phyloP scores from a whole-genome alignment of 75 land plant genomes.

The Larix kaempferi region DNA sequence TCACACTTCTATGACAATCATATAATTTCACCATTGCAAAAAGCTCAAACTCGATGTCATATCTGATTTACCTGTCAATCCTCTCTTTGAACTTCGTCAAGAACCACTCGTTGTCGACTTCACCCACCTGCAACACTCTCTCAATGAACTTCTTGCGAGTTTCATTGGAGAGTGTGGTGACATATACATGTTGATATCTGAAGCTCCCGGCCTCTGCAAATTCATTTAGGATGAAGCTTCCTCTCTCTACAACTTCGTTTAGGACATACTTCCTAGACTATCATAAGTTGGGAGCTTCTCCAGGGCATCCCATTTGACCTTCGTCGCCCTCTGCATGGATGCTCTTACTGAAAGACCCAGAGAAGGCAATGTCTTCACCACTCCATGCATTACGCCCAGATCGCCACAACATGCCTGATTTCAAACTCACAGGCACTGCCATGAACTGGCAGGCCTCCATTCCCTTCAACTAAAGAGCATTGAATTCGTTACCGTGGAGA shows the following conservation, averaged over 20 bases:
- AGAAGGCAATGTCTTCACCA: no score
- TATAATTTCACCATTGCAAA: background rate
- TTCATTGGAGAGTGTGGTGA: constrained; percentile 15
- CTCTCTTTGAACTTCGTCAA: constrained; percentile 25
- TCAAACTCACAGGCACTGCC: no score
- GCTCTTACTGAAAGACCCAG: background rate
- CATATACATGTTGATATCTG: constrained; percentile 52
- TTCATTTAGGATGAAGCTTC: no score
- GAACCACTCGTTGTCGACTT: constrained; percentile 30
- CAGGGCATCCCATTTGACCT: constrained; percentile 60
- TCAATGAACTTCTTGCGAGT: constrained; percentile 19
- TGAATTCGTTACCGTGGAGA: no score
- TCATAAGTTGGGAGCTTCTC: constrained; percentile 76
- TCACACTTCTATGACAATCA: background rate
- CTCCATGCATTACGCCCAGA: no score
- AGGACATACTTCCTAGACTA: constrained; percentile 46
- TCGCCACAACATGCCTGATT: no score
- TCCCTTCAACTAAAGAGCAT: no score
- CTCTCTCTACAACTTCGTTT: constrained; percentile 15
- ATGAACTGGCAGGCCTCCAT: no score
- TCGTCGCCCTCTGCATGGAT: constrained; percentile 1
- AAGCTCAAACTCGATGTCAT: background rate
- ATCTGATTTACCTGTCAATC: constrained; percentile 24
- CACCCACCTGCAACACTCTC: constrained; percentile 18
- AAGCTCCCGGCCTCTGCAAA: background rate